Evolutionary conservation across 2,329 filamentous ascomycete species (phyloP).

Genomic region (Exophiala aquamarina): DNA sequence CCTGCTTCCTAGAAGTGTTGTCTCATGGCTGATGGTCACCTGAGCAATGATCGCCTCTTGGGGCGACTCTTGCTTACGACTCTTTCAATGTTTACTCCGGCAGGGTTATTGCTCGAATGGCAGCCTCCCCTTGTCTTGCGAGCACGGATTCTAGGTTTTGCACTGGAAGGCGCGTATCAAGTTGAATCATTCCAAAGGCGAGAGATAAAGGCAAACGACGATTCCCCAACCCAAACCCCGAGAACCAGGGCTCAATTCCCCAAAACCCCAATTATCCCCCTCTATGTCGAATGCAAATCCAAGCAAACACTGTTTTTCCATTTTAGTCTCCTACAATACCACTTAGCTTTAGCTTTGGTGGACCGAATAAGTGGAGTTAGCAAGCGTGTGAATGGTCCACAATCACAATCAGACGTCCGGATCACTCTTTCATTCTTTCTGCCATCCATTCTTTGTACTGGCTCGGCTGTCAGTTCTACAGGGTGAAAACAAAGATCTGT

Average conservation of each 20-base stretch:
- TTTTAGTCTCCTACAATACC: conserved; percentile 27
- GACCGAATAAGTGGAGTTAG: conserved; percentile 25
- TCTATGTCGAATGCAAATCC: conserved; percentile 22
- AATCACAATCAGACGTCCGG: conserved; percentile 22
- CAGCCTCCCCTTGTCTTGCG: conserved; percentile 15
- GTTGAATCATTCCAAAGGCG: conserved; percentile 18
- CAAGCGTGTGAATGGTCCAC: conserved; percentile 24
- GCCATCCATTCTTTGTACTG: neutral
- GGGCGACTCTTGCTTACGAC: conserved; percentile 16
- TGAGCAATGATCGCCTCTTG: conserved; percentile 16
- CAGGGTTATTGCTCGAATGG: conserved; percentile 16
- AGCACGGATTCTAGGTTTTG: conserved; percentile 17
- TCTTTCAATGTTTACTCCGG: conserved; percentile 10
- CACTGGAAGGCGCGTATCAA: conserved; percentile 18
- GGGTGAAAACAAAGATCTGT: no score
- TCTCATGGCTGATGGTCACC: conserved; percentile 10
- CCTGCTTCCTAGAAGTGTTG: conserved; percentile 23
- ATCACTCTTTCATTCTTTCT: neutral
- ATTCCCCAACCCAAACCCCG: neutral
- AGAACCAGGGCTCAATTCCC: conserved; percentile 10
- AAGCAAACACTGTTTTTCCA: conserved; percentile 20
- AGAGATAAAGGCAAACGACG: conserved; percentile 14
- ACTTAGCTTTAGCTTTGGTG: conserved; percentile 27
- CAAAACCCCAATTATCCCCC: conserved; percentile 9
- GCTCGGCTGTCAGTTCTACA: no score